Base-by-base conservation (phyloP, 345 rosid genomes). In the Aethionema arabicum region DNA sequence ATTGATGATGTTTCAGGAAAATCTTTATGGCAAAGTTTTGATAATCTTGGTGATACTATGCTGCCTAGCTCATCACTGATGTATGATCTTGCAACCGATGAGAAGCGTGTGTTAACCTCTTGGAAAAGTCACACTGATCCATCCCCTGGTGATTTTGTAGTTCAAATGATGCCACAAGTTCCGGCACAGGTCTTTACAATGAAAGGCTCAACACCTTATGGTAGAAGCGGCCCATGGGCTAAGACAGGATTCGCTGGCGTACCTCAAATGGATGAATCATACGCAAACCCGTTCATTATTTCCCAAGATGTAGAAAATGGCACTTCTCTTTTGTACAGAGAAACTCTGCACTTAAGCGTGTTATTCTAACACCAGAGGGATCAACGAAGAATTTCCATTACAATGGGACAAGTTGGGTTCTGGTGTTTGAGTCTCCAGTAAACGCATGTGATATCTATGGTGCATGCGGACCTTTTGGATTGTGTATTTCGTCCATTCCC, bases 161-260 rank as follows among this genome's bases (percentile, higher is more conserved):
- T 52, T 54, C 48, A 46, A 29, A 14, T 69, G 15, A 61, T 61
- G 12, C 42, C 73, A 61, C 67, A 69, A 47, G 55, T 46, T 2
- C 74, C 74, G 44, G 36, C 68, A 32, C 68, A 69, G 66, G 50
- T 55, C 1, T 39, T 47, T 48, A 56, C 50, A 47, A 66, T 56
- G 63, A 66, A 38, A 47, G 70, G 56, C 21, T 30, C 61, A 0
- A 11, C 4, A 1, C 14, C 49, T 59, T 68, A 68, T 44, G 21
- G 44, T 61, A 68, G 73, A 52, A 68, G 73, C 33, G 73, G 73
- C 42, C 66, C 61, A 52, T 68, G 73, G 67, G 38, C 56, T 49
- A 52, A 49, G 57, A 52, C 54, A 4, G 31, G 58, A 31, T 51
- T 63, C 32, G 45, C 61, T 43, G 67, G 73, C 11, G 27, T 69